Evolutionary conservation across 768 basidiomycete species (phyloP).

Genomic region (Rhizopogon vulgaris): DNA sequence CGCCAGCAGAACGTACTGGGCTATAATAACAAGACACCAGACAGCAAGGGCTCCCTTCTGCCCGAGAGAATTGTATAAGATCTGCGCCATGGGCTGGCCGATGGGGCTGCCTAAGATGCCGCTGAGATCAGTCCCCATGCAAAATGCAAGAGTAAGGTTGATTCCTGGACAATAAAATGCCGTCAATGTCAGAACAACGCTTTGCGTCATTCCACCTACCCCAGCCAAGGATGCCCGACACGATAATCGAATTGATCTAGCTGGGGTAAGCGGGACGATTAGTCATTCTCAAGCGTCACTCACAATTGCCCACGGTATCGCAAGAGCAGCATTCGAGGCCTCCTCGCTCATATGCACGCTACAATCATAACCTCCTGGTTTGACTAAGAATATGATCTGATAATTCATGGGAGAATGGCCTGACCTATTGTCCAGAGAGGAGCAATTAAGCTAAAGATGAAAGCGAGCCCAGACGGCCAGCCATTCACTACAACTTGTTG

Average conservation of each 20-base stretch:
- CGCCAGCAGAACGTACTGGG: conserved; percentile 12
- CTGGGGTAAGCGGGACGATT: conserved; percentile 28
- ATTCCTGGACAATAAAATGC: conserved; percentile 27
- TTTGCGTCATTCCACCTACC: conserved; percentile 32
- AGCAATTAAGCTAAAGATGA: conserved; percentile 33
- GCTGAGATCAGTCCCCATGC: conserved; percentile 44
- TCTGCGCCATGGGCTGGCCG: conserved; percentile 40
- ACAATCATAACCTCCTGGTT: conserved; percentile 38
- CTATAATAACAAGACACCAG: conserved; percentile 31
- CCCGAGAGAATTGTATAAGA: conserved; percentile 41
- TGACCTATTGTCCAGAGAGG: conserved; percentile 31
- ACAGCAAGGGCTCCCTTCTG: conserved; percentile 34
- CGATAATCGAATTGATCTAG: conserved; percentile 39
- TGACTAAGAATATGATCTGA: conserved; percentile 31
- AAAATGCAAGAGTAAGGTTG: conserved; percentile 56
- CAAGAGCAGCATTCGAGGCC: conserved; percentile 58
- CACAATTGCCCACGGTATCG: conserved; percentile 66
- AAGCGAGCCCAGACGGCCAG: conserved; percentile 40
- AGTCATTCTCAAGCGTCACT: conserved; percentile 2
- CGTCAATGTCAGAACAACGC: not conserved
- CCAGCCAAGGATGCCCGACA: conserved; percentile 54
- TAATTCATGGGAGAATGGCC: not conserved
- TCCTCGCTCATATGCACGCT: conserved; percentile 68
- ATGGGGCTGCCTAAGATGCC: conserved; percentile 35
- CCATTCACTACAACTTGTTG: conserved; percentile 21